Conservation (phyloP, 148 eudicot genomes). For the Polygonum maritimum region DNA sequence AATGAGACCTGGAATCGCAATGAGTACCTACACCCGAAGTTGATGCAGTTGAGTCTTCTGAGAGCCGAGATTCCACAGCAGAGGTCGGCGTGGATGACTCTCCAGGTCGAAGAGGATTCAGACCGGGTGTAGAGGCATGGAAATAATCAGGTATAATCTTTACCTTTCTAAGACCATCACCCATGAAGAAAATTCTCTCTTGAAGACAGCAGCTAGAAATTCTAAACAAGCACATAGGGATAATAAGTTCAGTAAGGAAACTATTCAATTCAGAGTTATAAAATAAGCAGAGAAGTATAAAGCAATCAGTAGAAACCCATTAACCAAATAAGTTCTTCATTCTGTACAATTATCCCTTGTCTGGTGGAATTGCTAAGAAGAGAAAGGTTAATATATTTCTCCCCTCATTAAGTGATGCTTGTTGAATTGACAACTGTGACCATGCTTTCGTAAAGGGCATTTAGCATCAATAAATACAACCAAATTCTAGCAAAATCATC, state of each 20-base stretch:
- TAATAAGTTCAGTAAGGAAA: neutral
- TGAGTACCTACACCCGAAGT: slow-evolving; percentile 26
- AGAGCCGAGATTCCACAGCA: slow-evolving; percentile 20
- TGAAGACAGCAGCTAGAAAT: neutral
- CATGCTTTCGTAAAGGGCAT: no score
- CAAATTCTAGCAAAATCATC: neutral
- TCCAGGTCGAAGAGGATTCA: slow-evolving; percentile 20
- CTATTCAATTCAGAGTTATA: neutral
- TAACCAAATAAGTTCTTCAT: neutral
- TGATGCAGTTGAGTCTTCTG: slow-evolving; percentile 18
- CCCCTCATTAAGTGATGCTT: no score
- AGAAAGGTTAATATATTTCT: no score
- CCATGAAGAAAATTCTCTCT: slow-evolving; percentile 43
- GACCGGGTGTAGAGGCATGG: slow-evolving; percentile 31
- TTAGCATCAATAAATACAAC: no score
- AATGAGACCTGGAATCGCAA: slow-evolving; percentile 16
- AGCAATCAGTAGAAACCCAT: neutral
- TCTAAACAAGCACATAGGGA: neutral
- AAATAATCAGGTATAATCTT: slow-evolving; percentile 71
- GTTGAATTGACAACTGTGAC: no score
- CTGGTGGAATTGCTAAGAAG: no score
- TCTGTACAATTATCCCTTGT: neutral
- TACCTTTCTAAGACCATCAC: slow-evolving; percentile 64
- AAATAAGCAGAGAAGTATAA: neutral
- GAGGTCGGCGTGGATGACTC: slow-evolving; percentile 24